A percentile compares a stretch with the other conserved stretches of the same genome.
Conservation (phyloP, 371 early-diverging fungal genomes). For the Phascolomyces articulosus region DNA sequence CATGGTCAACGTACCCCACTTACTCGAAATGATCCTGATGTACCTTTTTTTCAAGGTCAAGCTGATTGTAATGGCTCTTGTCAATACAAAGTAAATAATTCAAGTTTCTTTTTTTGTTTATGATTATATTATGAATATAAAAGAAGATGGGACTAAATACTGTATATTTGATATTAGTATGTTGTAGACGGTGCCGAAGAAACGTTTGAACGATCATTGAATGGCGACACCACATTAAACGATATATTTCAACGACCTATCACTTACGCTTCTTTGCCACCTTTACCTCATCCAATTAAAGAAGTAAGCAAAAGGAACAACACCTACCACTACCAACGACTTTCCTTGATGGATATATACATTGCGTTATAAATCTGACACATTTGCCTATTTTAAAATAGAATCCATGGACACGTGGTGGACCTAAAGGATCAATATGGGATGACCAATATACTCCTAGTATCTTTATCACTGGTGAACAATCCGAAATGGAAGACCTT, state of each 20-base stretch:
- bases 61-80: conserved; percentile 39
- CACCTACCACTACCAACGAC: not conserved
- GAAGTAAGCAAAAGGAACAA: not conserved
- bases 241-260: conserved; percentile 53
- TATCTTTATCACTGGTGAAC: conserved; percentile 45
- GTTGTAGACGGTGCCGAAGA: conserved; percentile 49
- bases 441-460: conserved; percentile 59
- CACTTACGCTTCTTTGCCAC: conserved; percentile 57
- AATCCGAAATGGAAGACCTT: conserved; percentile 30
- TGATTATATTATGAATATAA: not conserved
- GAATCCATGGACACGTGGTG: conserved; percentile 48
- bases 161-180: conserved; percentile 29
- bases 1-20: conserved; percentile 43
- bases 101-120: no score
- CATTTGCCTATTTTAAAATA: not conserved
- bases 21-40: conserved; percentile 42
- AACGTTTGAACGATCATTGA: conserved; percentile 47
- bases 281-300: conserved; percentile 53
- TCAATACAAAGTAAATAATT: conserved; percentile 45
- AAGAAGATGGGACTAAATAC: no score
- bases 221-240: conserved; percentile 42
- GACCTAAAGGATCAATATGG: conserved; percentile 41
- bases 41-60: conserved; percentile 48
- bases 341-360: no score
- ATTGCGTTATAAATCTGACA: no score